Evolutionary conservation across 169 alveolate genomes (phyloP), one percentile per base, ranked within the genome.

Genomic region (Cytauxzoon felis): DNA sequence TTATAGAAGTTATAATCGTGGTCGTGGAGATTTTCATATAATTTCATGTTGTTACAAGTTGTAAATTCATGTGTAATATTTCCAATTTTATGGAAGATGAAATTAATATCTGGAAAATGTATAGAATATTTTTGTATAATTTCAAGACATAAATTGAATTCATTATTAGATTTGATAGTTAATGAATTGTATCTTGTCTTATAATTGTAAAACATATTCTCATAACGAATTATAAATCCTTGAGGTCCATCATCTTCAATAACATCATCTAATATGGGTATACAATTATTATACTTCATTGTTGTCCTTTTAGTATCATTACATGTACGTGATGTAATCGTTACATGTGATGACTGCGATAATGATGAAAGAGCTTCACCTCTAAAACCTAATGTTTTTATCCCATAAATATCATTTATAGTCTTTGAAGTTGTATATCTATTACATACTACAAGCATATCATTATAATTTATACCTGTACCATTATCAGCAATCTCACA

Each of bases 291-390:
- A 73, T 91, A 95, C 13, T 73, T 59, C 24, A 93, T 93, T 30
- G 78, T 69, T 59, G 84, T 87, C 11, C 97, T 95, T 30, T 88
- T 61, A 23, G 82, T 82, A n/a, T 83, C 70, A 27, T 81, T 81
- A 23, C 62, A 80, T 24, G 91, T 88, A 75, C 91, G 89, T 33
- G 98, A 82, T 0, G 93, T 81, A 2, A 97, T 93, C 11, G 95
- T 88, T 26, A 97, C 88, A 56, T 92, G 88, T 1, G 98, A 87
- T 29, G 92, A 95, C 65, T 87, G 94, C 13, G 98, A 91, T 13
- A 97, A 89, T 18, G 98, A 87, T 3, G 99, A 95, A 32, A 98
- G 80, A 7, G 99, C 99, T 82, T 97, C 99, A 9, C 99, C 99
- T 71, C 99, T 82, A 87, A 98, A 98, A 5, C 99, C 99, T 78